phyloP scores from a whole-genome alignment of 345 rosid genomes.

The Populus tremula region DNA sequence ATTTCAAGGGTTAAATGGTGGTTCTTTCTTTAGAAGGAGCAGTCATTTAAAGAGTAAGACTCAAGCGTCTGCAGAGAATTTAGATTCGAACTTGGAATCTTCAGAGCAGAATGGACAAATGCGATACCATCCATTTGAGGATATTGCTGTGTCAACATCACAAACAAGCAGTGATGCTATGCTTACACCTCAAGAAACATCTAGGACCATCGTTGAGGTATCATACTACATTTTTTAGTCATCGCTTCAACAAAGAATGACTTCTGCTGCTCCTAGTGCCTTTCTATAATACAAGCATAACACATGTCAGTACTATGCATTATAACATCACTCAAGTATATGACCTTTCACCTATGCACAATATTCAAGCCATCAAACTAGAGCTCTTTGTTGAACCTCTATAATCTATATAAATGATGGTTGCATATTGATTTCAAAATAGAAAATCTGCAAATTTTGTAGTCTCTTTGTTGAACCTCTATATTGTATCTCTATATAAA shows the following conservation, averaged over 20 bases:
- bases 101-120: constrained; percentile 44
- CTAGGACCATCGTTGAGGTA: constrained; percentile 91
- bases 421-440: neutral
- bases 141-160: constrained; percentile 48
- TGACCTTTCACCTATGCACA: neutral
- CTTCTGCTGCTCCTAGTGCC: neutral
- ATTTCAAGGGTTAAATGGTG: constrained; percentile 34
- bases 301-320: neutral
- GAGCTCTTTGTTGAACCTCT: neutral
- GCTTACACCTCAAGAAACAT: constrained; percentile 71
- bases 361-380: neutral
- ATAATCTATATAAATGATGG: neutral
- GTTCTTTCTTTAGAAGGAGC: constrained; percentile 36
- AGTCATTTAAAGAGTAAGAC: constrained; percentile 43
- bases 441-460: neutral
- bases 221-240: constrained; percentile 27
- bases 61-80: constrained; percentile 59
- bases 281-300: neutral
- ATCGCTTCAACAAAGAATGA: neutral
- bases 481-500: no score
- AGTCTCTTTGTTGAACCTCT: neutral
- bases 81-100: constrained; percentile 62
- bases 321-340: neutral
- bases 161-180: constrained; percentile 40
- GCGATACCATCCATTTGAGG: constrained; percentile 83